Evolutionary conservation across 495 filamentous ascomycete species (phyloP), one percentile per base, ranked within the genome.

Genomic region (Acidomyces sp.): DNA sequence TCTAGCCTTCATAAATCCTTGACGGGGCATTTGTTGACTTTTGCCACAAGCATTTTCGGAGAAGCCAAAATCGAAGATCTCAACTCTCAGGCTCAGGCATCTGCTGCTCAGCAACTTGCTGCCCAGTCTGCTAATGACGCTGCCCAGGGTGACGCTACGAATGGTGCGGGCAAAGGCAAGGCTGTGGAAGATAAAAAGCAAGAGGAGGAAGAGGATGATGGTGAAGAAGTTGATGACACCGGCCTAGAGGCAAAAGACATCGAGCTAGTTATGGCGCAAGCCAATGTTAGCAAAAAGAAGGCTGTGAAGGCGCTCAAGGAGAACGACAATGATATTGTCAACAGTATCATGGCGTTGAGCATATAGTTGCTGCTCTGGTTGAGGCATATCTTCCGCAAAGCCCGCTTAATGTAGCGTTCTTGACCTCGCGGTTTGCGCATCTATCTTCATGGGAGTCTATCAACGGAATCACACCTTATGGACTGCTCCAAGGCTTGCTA

Each of bases 21-120:
- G n/a, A n/a, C n/a, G n/a, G n/a, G n/a, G n/a, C n/a, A n/a, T n/a
- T n/a, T n/a, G n/a, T n/a, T n/a, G n/a, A n/a, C n/a, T n/a, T n/a
- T n/a, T n/a, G n/a, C 40, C n/a, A n/a, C n/a, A n/a, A 97, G 90
- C 67, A 93, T 99, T 68, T 99, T 99, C 65, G 90, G 90, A 62
- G 90, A 99, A 71, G 92, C 92, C 61, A 99, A 99, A 81, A 99
- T 92, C 57, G 92, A 99, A 72, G 92, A 99, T 68, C 70, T 96
- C 54, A 96, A 94, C 77, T 86, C 88, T 57, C 83, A 85, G 59
- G 88, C 90, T 55, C 88, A 93, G 71, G 82, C 85, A 57, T 80
- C 78, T 55, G 87, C 85, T 51, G 88, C 86, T 49, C 83, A 93
- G 65, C 82, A 88, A 67, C 78, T 93, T 41, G 80, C 86, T 52